Base-by-base conservation (phyloP, 169 alveolate genomes). In the Pseudocohnilembus persalinus region DNA sequence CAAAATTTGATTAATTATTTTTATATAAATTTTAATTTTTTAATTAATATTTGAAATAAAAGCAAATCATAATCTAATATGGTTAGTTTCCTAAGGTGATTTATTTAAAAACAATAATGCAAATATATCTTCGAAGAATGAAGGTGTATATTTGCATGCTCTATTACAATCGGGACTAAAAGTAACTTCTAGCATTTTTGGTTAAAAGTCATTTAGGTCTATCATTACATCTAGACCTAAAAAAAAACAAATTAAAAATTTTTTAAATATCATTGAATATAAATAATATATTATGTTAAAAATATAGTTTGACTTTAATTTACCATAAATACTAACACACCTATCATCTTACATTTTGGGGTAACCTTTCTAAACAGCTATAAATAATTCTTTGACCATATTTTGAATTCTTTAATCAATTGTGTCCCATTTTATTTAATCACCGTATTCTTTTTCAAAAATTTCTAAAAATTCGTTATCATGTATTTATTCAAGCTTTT, bases 151-250 rank as follows among this genome's bases (percentile, higher is more conserved):
- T 84, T 83, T 88, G 82, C 94, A 88, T 24, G 97, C 96, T 85
- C 98, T 88, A 74, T 92, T 90, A 77, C 96, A 93, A 85, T 95
- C 98, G 20, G 98, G 98, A 68, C 89, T 88, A 85, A 91, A 95
- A 30, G 95, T 95, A 64, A 93, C 92, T 88, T 95, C 98, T 30
- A 95, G 83, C 26, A 95, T 68, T 79, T 92, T 89, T 28, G 98
- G 98, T 79, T 89, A 83, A 29, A 87, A 88, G 31, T 35, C 64
- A 74, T 91, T 83, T 24, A 77, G 73, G 81, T 90, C 96, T 63
- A 94, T 76, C 93, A 96, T 93, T 28, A 95, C 90, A 84, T 96
- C 98, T 73, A 96, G 81, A 49, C 98, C 98, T 88, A 94, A 94
- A 30, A 93, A 77, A 25, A 94, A 88, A 83, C 96, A 84, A 34